phyloP scores from a whole-genome alignment of 164 flowering plant genomes.

The Chloranthus sessilifolius region DNA sequence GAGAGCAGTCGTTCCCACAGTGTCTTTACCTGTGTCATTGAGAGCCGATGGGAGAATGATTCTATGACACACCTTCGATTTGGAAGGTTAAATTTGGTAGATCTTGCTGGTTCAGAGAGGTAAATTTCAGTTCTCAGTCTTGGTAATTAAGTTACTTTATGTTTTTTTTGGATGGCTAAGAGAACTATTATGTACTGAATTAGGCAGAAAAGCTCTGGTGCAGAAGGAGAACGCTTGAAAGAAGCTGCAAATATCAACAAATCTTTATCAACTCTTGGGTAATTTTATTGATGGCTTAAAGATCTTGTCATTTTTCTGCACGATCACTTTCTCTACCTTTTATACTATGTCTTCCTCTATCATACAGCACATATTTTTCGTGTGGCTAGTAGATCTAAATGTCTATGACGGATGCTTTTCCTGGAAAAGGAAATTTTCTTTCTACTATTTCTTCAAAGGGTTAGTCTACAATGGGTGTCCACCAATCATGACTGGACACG shows the following conservation, averaged over 20 bases:
- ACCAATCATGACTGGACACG: no score
- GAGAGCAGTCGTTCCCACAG: slow-evolving; percentile 97
- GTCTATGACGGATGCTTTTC: no score
- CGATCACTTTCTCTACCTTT: background rate
- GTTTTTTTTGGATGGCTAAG: background rate
- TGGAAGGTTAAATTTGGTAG: slow-evolving; percentile 86
- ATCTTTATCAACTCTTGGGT: slow-evolving; percentile 92
- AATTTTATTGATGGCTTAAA: slow-evolving; percentile 18
- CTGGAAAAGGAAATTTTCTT: no score
- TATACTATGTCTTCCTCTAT: no score
- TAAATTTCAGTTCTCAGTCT: slow-evolving; percentile 18
- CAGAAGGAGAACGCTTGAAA: slow-evolving; percentile 91
- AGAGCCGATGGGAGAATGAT: slow-evolving; percentile 85
- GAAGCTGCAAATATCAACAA: slow-evolving; percentile 95
- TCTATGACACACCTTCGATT: slow-evolving; percentile 66
- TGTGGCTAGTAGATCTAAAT: no score
- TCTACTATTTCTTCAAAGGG: no score
- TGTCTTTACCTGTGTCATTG: slow-evolving; percentile 88
- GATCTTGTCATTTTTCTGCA: no score
- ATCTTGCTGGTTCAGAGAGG: slow-evolving; percentile 98
- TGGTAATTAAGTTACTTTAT: background rate
- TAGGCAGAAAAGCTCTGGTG: slow-evolving; percentile 95
- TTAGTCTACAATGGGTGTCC: no score
- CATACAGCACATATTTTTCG: no score
- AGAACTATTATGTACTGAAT: slow-evolving; percentile 12